Base-by-base conservation (phyloP, 2,329 filamentous ascomycete genomes). In the Claviceps sp. region DNA sequence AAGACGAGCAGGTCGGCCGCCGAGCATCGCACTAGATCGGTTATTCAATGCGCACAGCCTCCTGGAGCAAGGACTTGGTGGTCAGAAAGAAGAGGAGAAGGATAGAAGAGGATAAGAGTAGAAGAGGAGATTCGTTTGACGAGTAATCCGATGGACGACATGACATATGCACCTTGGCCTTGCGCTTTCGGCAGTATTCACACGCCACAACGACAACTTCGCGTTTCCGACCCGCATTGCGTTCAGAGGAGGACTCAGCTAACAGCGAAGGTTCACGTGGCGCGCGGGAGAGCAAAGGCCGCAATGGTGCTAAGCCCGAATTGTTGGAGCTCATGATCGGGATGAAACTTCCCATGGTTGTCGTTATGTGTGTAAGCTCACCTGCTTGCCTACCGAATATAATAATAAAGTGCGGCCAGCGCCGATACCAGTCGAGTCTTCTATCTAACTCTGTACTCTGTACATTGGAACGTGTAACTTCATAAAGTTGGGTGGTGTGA, bases 181-280 rank as follows among this genome's bases (percentile, higher is more conserved):
- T 49, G 20, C 47, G 47, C 22, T 42, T 49, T 34, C 47, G 41
- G 47, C 47, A 49, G 14, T 42, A 37, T 20, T 49, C 47, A 20
- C 47, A 49, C 11, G 47, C 47, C 11, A 38, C 47, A 24, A 49
- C 16, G 5, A 42, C 47, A 34, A 34, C 37, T 6, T 49, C 47
- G 41, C 47, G 37, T 41, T 34, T 49, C 24, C 47, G 47, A 5
- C 11, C 16, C 14, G 47, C 16, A 14, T 18, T 7, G 16, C 14
- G 0, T n/a, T 49, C 47, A 18, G 11, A 7, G 9, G 47, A 40
- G 9, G 47, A 26, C 18, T 42, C 38, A 4, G 47, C 9, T 4
- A 24, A 20, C 16, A 14, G 3, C 3, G n/a, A 3, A 16, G 41
- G 24, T n/a, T 48, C 47, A 5, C 18, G 22, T 30, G 9, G 47